Conservation (phyloP, 306 rosid genomes). For the Cucurbita maxima region DNA sequence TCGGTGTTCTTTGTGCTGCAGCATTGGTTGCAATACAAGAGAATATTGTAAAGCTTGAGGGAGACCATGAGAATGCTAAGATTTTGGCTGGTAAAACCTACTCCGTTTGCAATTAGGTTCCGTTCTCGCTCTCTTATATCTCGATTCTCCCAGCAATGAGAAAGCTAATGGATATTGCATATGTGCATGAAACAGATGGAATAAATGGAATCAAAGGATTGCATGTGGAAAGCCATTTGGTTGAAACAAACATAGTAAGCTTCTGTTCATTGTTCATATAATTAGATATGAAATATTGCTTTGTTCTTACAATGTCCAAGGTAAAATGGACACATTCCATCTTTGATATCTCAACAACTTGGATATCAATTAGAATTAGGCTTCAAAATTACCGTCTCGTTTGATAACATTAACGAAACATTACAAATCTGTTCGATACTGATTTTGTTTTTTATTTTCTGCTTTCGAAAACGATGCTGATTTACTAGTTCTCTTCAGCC, state of each 20-base stretch:
- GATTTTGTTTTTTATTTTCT: neutral
- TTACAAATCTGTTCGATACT: neutral
- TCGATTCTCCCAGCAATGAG: neutral
- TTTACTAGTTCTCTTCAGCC: neutral
- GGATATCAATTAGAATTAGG: neutral
- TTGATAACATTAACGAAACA: neutral
- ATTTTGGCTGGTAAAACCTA: conserved; percentile 45
- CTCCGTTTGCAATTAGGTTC: neutral
- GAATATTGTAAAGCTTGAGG: conserved; percentile 51
- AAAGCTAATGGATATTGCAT: neutral
- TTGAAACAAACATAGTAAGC: conserved; percentile 84
- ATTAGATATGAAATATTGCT: neutral
- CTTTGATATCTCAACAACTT: neutral
- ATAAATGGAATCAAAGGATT: conserved; percentile 44
- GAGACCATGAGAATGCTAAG: conserved; percentile 72
- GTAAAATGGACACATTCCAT: no score
- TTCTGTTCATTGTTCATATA: neutral
- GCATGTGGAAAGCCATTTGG: conserved; percentile 25
- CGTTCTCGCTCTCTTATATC: neutral
- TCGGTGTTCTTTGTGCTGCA: conserved; percentile 77
- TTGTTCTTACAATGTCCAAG: no score
- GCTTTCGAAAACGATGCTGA: neutral
- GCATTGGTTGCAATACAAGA: conserved; percentile 72
- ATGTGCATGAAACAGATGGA: conserved; percentile 29
- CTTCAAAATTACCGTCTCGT: neutral